Evolutionary conservation across 139 green algal species (phyloP).

Genomic region (Diplosphaera chodatii): DNA sequence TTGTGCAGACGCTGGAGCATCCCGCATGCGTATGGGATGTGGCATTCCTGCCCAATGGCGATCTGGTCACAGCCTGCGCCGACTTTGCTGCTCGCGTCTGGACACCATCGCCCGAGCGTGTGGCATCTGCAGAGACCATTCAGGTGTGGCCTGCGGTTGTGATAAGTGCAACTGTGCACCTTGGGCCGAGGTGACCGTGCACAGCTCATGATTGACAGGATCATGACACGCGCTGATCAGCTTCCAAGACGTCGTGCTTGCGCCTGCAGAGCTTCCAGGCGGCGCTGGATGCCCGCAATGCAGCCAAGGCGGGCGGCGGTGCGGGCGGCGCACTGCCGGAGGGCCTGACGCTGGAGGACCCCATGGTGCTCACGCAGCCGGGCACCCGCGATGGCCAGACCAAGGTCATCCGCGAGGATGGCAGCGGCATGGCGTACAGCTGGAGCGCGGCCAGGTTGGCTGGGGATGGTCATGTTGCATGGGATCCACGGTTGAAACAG

Average conservation of each 20-base stretch:
- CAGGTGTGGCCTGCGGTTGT: no score
- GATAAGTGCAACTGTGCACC: no score
- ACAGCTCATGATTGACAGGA: no score
- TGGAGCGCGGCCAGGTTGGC: slow-evolving; percentile 53
- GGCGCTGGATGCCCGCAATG: slow-evolving; percentile 10
- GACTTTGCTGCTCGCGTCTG: slow-evolving; percentile 78
- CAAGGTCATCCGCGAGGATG: slow-evolving; percentile 61
- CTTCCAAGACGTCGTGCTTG: neutral
- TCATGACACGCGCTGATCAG: no score
- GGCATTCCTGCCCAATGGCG: slow-evolving; percentile 61
- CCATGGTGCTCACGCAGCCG: slow-evolving; percentile 32
- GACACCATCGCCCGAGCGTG: slow-evolving; percentile 27
- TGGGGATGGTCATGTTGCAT: no score
- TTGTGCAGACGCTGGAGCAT: slow-evolving; percentile 62
- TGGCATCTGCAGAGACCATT: slow-evolving; percentile 30
- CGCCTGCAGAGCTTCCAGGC: slow-evolving; percentile 15
- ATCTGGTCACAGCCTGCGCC: slow-evolving; percentile 78
- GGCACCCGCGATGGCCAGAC: slow-evolving; percentile 57
- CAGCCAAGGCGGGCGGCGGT: slow-evolving; percentile 4
- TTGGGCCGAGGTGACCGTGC: no score
- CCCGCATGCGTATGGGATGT: slow-evolving; percentile 87
- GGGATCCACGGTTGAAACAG: no score
- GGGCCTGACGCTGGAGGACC: slow-evolving; percentile 57
- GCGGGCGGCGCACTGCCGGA: slow-evolving; percentile 31
- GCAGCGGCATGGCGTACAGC: slow-evolving; percentile 66